Evolutionary conservation across 1,284 basidiomycete species (phyloP), one percentile per base, ranked within the genome.

Genomic region (Pseudozyma hubeiensis): DNA sequence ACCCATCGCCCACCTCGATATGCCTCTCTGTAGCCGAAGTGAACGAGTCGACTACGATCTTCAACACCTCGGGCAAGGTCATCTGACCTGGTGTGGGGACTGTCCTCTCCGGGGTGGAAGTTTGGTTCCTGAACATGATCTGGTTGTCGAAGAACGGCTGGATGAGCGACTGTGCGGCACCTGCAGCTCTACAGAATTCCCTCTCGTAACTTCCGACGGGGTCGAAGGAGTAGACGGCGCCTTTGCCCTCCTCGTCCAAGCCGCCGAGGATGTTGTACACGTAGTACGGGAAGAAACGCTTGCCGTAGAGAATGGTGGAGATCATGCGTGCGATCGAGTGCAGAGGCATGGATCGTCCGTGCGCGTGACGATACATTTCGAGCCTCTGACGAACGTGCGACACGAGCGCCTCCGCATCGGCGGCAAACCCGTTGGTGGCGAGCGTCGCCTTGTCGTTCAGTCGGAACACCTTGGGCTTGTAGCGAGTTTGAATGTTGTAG

Each of bases 201-300:
- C 82, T 58, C 73, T 84, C 82, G 64, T 83, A 83, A 51, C 74
- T 79, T 14, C 82, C 82, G 7, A 84, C 82, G 2, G 82, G 82
- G 54, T 84, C 82, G 61, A 83, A 84, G 30, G 70, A 75, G 68
- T 81, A 84, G 13, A 84, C 82, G 16, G 81, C 82, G 16, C 82
- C 82, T 19, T 79, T 80, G 2, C 82, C 82, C 33, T 84, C 67
- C 49, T 84, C 82, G 45, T 84, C 82, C 11, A 84, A 61, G 9
- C 82, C 82, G 7, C 82, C 82, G n/a, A 84, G 69, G 39, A 84
- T 82, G 57, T 84, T 84, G 74, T 82, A 83, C 24, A 83, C 82
- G 72, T 84, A 84, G 69, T 83, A 84, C 35, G 82, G 82, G 77
- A 84, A 84, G 70, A 83, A 82, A 31, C 82, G 77, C 74, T 84